Evolutionary conservation across 129 eudicot species (phyloP).

Genomic region (Escallonia herrerae): DNA sequence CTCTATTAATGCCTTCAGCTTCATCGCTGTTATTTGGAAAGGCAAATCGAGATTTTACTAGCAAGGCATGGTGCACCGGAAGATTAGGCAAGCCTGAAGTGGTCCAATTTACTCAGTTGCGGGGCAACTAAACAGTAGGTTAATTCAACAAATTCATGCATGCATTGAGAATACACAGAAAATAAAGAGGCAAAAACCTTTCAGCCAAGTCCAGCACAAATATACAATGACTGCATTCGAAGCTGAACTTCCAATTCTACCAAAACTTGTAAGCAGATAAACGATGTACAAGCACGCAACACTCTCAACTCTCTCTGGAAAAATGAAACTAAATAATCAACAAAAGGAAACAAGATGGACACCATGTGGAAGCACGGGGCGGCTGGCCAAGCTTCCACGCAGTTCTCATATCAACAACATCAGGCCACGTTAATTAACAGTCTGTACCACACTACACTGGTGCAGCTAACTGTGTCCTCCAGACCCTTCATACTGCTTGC

Average conservation of each 20-base stretch:
- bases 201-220: not conserved
- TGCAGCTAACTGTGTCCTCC: not conserved
- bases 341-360: not conserved
- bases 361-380: not conserved
- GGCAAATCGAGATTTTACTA: too few relatives aligned
- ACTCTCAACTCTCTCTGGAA: not conserved
- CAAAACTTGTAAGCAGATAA: not conserved
- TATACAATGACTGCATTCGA: not conserved
- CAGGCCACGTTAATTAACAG: conserved; percentile 2
- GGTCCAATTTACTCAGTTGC: too few relatives aligned
- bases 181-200: not conserved
- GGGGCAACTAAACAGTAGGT: too few relatives aligned
- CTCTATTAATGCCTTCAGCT: too few relatives aligned
- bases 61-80: too few relatives aligned
- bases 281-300: conserved; percentile 9
- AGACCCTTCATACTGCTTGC: conserved; percentile 1
- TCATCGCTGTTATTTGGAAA: too few relatives aligned
- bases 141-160: too few relatives aligned
- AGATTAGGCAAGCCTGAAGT: too few relatives aligned
- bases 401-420: conserved; percentile 7
- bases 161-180: too few relatives aligned
- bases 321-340: conserved; percentile 3
- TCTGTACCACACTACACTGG: not conserved
- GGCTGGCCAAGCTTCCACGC: not conserved
- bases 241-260: conserved; percentile 3